Evolutionary conservation across 768 basidiomycete genomes (phyloP).

Genomic region (Ramaria rubella): DNA sequence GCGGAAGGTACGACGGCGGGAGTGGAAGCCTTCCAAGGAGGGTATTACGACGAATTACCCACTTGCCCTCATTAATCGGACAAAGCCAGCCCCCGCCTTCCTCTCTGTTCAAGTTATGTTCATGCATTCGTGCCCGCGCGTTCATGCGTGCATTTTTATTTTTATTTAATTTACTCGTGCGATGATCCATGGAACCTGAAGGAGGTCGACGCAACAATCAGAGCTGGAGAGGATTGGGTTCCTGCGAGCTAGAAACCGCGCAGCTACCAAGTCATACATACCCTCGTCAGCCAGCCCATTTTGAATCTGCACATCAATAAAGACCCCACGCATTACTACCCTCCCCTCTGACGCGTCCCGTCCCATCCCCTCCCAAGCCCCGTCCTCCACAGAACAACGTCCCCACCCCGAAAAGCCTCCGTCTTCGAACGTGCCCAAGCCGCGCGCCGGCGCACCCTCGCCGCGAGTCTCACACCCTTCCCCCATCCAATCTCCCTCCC

Average conservation of each 20-base stretch:
- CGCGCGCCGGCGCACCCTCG: slow-evolving; percentile 13
- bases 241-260: slow-evolving; percentile 12
- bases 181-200: slow-evolving; percentile 11
- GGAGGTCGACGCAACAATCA: slow-evolving; percentile 12
- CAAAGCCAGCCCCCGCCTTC: slow-evolving; percentile 10
- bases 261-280: slow-evolving; percentile 10
- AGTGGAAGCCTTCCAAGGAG: slow-evolving; percentile 15
- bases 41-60: slow-evolving; percentile 15
- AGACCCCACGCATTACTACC: no score
- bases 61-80: slow-evolving; percentile 17
- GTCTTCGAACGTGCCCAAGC: slow-evolving; percentile 13
- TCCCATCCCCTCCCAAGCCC: not conserved
- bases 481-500: slow-evolving; percentile 13
- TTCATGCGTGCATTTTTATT: not conserved
- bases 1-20: slow-evolving; percentile 18
- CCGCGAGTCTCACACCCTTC: slow-evolving; percentile 13
- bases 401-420: slow-evolving; percentile 14
- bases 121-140: not conserved
- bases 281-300: slow-evolving; percentile 14
- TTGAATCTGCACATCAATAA: slow-evolving; percentile 17
- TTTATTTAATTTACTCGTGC: not conserved
- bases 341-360: no score
- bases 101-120: not conserved
- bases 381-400: slow-evolving; percentile 9
- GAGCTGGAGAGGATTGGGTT: slow-evolving; percentile 17